A percentile compares a stretch with the other conserved stretches of the same genome.
These are phyloP conservation scores for Ustilago xerochloae DNA, from an alignment of 1,284 basidiomycete species.

Conservation along the genomic window DNA sequence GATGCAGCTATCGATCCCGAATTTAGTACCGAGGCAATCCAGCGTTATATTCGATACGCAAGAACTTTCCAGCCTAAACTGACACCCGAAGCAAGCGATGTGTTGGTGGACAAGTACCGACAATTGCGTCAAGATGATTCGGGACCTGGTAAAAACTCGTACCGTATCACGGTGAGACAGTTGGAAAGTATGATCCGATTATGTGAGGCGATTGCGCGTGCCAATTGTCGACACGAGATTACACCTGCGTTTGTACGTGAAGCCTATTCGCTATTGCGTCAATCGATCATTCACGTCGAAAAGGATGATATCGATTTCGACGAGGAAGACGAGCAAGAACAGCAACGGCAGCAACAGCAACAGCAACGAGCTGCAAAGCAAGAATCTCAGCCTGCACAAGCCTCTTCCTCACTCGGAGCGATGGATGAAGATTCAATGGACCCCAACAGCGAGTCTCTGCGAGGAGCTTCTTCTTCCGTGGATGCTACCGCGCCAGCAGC, in stretches of 20 bases:
- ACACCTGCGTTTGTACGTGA: conserved; percentile 89
- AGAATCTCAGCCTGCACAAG: conserved; percentile 8
- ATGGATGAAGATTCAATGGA: conserved; percentile 71
- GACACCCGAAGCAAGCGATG: conserved; percentile 88
- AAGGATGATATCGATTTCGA: conserved; percentile 99
- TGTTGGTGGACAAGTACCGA: conserved; percentile 96
- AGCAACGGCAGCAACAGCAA: conserved; percentile 70
- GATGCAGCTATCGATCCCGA: conserved; percentile 94
- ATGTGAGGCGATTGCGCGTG: conserved; percentile 94
- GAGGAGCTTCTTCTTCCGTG: conserved; percentile 63
- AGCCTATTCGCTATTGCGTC: conserved; percentile 89
- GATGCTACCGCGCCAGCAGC: conserved; percentile 31
- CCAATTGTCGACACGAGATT: conserved; percentile 87
- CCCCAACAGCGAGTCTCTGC: conserved; percentile 73
- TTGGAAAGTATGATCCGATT: conserved; percentile 97
- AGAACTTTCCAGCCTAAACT: conserved; percentile 88
- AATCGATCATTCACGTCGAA: conserved; percentile 99
- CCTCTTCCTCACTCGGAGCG: conserved; percentile 42
- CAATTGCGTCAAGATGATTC: conserved; percentile 91
- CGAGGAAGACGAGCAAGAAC: conserved; percentile 79
- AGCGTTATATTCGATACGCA: conserved; percentile 95
- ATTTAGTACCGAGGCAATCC: conserved; percentile 94
- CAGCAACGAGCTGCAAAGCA: neutral
- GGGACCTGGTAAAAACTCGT: conserved; percentile 83
- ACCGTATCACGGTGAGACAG: conserved; percentile 94